phyloP scores from a whole-genome alignment of 106 monocot genomes.

The Chionographis japonica region DNA sequence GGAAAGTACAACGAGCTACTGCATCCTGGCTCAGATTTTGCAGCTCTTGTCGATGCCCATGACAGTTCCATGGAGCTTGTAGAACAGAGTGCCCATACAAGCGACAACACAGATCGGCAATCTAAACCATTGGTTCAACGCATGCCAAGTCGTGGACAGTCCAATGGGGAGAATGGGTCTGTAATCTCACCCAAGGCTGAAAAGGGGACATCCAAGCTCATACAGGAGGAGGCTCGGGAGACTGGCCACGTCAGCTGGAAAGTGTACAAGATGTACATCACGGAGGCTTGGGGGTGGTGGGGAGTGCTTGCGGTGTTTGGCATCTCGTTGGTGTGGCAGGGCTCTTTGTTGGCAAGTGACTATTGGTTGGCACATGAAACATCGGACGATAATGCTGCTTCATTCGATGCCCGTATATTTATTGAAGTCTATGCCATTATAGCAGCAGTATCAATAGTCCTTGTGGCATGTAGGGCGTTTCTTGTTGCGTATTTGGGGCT shows the following conservation, averaged over 20 bases:
- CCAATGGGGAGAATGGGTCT: conserved; percentile 20
- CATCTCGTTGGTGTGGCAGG: conserved; percentile 45
- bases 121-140: conserved; percentile 19
- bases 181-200: conserved; percentile 21
- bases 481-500: conserved; percentile 34
- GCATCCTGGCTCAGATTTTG: conserved; percentile 54
- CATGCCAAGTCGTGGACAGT: conserved; percentile 10
- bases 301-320: conserved; percentile 30
- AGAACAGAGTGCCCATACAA: conserved; percentile 29
- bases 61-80: conserved; percentile 91
- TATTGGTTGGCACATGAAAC: conserved; percentile 76
- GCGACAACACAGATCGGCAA: conserved; percentile 7
- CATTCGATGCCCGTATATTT: conserved; percentile 25
- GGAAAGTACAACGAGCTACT: conserved; percentile 79
- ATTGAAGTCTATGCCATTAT: conserved; percentile 36
- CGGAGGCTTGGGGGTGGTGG: conserved; percentile 75
- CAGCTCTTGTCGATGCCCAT: conserved; percentile 81
- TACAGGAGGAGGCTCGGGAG: conserved; percentile 62
- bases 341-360: conserved; percentile 52
- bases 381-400: conserved; percentile 30
- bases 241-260: conserved; percentile 49
- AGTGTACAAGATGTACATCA: conserved; percentile 57
- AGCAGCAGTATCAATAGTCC: conserved; percentile 19
- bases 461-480: conserved; percentile 21
- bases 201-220: conserved; percentile 47